phyloP scores from a whole-genome alignment of 2,329 filamentous ascomycete genomes.

The Elsinoe necatrix region DNA sequence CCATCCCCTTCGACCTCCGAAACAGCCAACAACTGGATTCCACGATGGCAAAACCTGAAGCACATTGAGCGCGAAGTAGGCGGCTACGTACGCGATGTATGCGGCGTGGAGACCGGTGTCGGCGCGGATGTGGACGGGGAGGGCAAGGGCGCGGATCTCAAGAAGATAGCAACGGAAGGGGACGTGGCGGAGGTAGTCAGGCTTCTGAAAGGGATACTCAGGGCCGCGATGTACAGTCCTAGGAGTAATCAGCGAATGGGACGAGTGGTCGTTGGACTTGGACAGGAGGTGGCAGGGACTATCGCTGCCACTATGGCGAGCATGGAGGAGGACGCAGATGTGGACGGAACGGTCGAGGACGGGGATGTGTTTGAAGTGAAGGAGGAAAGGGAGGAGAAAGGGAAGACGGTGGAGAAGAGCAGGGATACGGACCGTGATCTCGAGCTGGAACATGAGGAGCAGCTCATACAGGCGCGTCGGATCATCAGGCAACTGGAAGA shows the following conservation, averaged over 20 bases:
- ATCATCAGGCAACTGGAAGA: slow-evolving; percentile 37
- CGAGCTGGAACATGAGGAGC: slow-evolving; percentile 43
- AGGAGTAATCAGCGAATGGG: slow-evolving; percentile 43
- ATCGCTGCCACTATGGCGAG: slow-evolving; percentile 36
- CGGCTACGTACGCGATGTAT: slow-evolving; percentile 41
- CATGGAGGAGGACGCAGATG: slow-evolving; percentile 28
- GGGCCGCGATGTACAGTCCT: slow-evolving; percentile 40
- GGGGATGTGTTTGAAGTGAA: slow-evolving; percentile 22
- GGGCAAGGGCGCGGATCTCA: slow-evolving; percentile 37
- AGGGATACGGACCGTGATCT: slow-evolving; percentile 31
- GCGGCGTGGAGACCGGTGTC: slow-evolving; percentile 27
- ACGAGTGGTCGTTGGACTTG: slow-evolving; percentile 32
- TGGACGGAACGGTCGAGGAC: slow-evolving; percentile 26
- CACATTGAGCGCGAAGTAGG: slow-evolving; percentile 42
- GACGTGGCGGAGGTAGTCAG: slow-evolving; percentile 29
- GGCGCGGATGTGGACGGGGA: slow-evolving; percentile 17
- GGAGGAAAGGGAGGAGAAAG: slow-evolving; percentile 19
- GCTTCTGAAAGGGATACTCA: slow-evolving; percentile 42
- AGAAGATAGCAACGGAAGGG: slow-evolving; percentile 37
- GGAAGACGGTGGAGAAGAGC: slow-evolving; percentile 19
- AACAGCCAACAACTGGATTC: slow-evolving; percentile 42
- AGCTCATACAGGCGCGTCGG: slow-evolving; percentile 41
- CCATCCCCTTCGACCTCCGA: slow-evolving; percentile 36
- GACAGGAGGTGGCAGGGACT: slow-evolving; percentile 29
- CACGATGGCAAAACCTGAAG: slow-evolving; percentile 46